phyloP scores from a whole-genome alignment of 2,329 filamentous ascomycete species.

The Westerdykella ornata region DNA sequence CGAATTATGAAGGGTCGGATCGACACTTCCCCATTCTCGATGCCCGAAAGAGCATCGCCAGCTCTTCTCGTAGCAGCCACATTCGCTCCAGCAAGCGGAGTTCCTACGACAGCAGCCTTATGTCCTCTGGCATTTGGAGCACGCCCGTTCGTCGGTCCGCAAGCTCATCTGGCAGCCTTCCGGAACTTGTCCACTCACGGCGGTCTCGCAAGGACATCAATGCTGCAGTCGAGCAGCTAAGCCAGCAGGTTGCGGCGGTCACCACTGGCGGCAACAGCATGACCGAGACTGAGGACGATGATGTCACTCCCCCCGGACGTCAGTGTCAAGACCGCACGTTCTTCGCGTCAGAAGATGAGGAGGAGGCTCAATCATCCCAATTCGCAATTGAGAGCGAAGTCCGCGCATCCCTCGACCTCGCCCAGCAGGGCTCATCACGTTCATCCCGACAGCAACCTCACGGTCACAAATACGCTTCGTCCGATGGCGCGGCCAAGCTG shows the following conservation, averaged over 20 bases:
- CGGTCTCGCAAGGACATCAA: conserved; percentile 29
- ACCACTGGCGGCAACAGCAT: conserved; percentile 18
- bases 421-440: conserved; percentile 21
- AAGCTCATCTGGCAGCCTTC: conserved; percentile 35
- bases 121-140: conserved; percentile 38
- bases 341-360: conserved; percentile 24
- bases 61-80: conserved; percentile 44
- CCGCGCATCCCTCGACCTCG: conserved; percentile 21
- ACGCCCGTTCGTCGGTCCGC: conserved; percentile 32
- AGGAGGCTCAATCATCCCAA: conserved; percentile 4
- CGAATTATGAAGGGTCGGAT: conserved; percentile 43
- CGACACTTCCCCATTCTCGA: conserved; percentile 44
- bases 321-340: conserved; percentile 21
- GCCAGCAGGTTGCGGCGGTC: conserved; percentile 28
- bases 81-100: conserved; percentile 51
- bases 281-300: conserved; percentile 18
- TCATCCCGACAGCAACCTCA: conserved; percentile 7
- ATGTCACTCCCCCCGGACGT: conserved; percentile 26
- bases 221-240: conserved; percentile 26
- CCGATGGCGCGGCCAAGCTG: conserved; percentile 30
- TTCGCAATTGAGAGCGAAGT: conserved; percentile 17
- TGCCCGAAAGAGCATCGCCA: conserved; percentile 34
- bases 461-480: conserved; percentile 30
- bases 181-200: conserved; percentile 35
- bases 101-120: conserved; percentile 51